Evolutionary conservation across 257 asterid genomes (phyloP).

Genomic region (Ligustrum vulgare): DNA sequence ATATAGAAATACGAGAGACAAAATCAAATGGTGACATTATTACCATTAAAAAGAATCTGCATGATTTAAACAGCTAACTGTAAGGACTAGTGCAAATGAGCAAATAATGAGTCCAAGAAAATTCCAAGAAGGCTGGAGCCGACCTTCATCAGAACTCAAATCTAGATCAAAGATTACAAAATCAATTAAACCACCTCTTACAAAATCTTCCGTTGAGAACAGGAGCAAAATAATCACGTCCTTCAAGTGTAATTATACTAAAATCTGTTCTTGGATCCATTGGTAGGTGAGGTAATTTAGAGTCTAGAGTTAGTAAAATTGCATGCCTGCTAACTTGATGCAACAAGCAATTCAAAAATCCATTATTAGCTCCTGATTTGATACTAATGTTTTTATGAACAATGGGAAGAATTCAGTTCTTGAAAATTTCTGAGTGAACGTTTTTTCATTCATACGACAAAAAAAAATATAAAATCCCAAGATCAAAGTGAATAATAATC

Average conservation of each 20-base stretch:
- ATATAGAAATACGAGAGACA: not conserved
- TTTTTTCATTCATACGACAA: not conserved
- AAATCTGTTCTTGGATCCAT: not conserved
- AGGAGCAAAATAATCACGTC: not conserved
- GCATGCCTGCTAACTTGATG: not conserved
- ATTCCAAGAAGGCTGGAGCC: not conserved
- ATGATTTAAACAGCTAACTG: not conserved
- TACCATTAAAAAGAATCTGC: not conserved
- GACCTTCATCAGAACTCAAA: not conserved
- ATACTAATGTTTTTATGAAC: not conserved
- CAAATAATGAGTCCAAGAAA: not conserved
- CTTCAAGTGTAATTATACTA: not conserved
- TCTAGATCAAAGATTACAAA: not conserved
- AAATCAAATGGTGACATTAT: not conserved
- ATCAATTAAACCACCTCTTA: conserved; percentile 12
- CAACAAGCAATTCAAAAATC: not conserved
- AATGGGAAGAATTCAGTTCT: not conserved
- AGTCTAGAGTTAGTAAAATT: not conserved
- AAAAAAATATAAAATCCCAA: not conserved
- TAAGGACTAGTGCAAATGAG: not conserved
- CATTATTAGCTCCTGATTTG: not conserved
- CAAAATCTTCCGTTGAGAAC: conserved; percentile 19
- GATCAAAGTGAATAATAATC: not conserved
- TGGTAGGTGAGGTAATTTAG: not conserved
- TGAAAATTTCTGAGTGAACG: not conserved